Base-by-base conservation (phyloP, 2,329 filamentous ascomycete genomes). In the Cladophialophora immunda region DNA sequence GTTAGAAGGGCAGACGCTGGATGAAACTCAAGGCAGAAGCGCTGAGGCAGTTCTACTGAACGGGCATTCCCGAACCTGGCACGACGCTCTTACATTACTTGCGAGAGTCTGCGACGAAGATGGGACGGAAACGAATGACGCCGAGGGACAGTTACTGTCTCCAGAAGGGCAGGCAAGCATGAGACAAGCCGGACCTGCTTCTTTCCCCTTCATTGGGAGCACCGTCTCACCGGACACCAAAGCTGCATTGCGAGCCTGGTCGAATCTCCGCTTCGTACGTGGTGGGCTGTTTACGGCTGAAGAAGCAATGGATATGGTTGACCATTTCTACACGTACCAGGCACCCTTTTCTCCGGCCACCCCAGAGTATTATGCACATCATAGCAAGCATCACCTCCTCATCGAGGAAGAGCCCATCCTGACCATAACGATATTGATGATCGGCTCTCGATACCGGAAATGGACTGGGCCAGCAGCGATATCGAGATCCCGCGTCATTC, bases 301-400 rank as follows among this genome's bases (percentile, higher is more conserved):
- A 55, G 52, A 55, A 55, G 52, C 52, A 15, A 32, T 55, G 52
- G 52, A 55, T 32, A 55, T 55, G 52, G 52, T 55, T n/a, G 52
- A 55, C 52, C 52, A 55, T 55, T 55, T 55, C 52, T 55, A 55
- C 52, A 55, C 52, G 17, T 55, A 55, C 52, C 52, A 55, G 19
- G 52, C 52, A 32, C 52, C 52, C 6, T 55, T 55, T 55, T 55
- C 52, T 19, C 52, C 52, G 19, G 52, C 52, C 19, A 11, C 52
- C 7, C 52, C 52, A 7, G 52, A 55, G 52, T 55, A 55, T 55
- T 55, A 55, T 55, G 52, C 27, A n/a, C 52, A 55, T 55, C 52
- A 55, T 32, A 55, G 19, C 52, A 55, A 19, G 27, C 52, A 55
- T 32, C 52, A 55, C n/a, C 52, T 55, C 27, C 52, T 55, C 52